Evolutionary conservation across 2,329 filamentous ascomycete genomes (phyloP), one percentile per base, ranked within the genome.

Genomic region (Cyphellophora attinorum): DNA sequence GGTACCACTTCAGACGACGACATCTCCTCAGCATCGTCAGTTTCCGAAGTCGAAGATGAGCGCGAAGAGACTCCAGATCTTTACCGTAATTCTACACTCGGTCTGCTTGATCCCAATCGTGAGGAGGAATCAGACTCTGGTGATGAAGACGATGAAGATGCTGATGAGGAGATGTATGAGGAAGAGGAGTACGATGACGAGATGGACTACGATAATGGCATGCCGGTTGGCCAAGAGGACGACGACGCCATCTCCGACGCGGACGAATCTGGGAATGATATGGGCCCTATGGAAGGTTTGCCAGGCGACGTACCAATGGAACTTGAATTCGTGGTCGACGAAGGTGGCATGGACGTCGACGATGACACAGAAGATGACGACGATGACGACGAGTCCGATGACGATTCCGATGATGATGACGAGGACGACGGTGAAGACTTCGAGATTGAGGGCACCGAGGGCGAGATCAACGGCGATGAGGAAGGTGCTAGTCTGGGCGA

Each of bases 1-100:
- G 74, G 78, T 4, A 78, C 79, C 30, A 76, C 76, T 13, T 79
- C 84, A 16, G 88, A 93, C 31, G 88, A 94, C 44, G 88, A 95
- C 29, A 83, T 94, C 29, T 79, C 79, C 2, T 91, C 85, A 8
- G 77, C 82, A 3, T 93, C 86, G 4, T 94, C 89, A 1, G 75
- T 93, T 15, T 95, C 89, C 8, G 88, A 94, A 44, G 67, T 86
- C 33, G 83, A 88, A 27, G 83, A 88, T 41, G 80, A 85, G 37
- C 79, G 86, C 29, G 86, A 94, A 58, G 91, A 96, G 56, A 98
- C 93, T 4, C 91, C 93, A 18, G 91, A 98, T 60, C 71, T 98
- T 13, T 96, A 95, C 64, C 82, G 93, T 34, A 94, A 96, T 58
- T 96, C 91, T 2, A 85, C 93, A 2, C 68, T 98, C 14, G 89